Percentiles rank a stretch among this genome's conserved stretches.
These are phyloP conservation scores for Pterula multifida DNA, from an alignment of 1,284 basidiomycete genomes.

Conservation along the genomic window DNA sequence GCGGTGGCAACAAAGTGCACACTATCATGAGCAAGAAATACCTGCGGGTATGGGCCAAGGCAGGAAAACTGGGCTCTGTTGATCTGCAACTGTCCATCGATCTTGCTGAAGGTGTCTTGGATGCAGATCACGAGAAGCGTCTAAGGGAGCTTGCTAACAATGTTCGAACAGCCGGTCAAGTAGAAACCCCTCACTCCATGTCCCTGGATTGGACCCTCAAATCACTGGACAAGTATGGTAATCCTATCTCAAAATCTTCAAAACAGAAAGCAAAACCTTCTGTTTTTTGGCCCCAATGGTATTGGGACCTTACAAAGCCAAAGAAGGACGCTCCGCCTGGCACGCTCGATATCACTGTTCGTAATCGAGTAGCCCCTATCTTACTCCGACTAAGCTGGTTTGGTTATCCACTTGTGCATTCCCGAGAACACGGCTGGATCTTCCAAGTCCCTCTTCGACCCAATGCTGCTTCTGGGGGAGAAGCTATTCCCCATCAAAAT, in stretches of 20 bases:
- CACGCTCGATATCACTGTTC: conserved; percentile 77
- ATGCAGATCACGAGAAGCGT: conserved; percentile 17
- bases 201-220: conserved; percentile 57
- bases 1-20: conserved; percentile 25
- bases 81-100: conserved; percentile 29
- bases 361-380: conserved; percentile 76
- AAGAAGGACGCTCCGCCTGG: conserved; percentile 53
- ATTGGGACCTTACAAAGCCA: conserved; percentile 79
- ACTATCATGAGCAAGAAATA: conserved; percentile 31
- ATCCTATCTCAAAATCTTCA: conserved; percentile 10
- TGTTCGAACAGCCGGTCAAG: conserved; percentile 13
- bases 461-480: conserved; percentile 18
- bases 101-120: conserved; percentile 26
- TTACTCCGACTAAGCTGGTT: conserved; percentile 85
- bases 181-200: conserved; percentile 42
- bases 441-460: conserved; percentile 57
- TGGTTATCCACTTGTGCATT: conserved; percentile 77
- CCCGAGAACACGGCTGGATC: conserved; percentile 86
- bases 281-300: conserved; percentile 85
- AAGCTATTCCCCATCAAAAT: background rate
- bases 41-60: conserved; percentile 26
- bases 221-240: conserved; percentile 4
- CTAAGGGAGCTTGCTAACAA: conserved; percentile 28
- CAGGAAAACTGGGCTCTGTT: conserved; percentile 23
- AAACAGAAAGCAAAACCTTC: conserved; percentile 27